Evolutionary conservation across 2,329 filamentous ascomycete genomes (phyloP), one percentile per base, ranked within the genome.

Genomic region (Chaetomiaceae sp.): DNA sequence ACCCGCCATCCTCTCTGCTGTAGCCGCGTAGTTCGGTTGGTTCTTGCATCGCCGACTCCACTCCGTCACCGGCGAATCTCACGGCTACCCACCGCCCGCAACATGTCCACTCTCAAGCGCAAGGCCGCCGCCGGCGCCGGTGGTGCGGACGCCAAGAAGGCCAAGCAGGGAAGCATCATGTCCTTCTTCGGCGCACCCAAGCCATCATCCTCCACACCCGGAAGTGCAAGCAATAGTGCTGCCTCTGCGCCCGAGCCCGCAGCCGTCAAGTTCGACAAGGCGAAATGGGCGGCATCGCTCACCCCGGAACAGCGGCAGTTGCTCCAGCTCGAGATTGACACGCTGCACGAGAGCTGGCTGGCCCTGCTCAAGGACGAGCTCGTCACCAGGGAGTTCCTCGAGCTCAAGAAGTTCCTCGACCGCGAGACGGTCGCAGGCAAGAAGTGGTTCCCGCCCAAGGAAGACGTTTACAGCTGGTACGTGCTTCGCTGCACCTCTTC

Each of bases 391-490:
- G 86, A 91, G 54, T 99, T 99, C 66, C 75, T 99, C 42, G 82
- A 88, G 2, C 72, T 99, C 60, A 99, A 99, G 77, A 79, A 80
- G 46, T 99, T 96, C 69, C 73, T 99, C 49, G 84, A 88, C 65
- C 80, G 80, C 49, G 94, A 99, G 73, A 80, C 85, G 48, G 79
- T 80, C 14, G 76, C 79, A 1, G 85, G 86, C 2, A 86, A 84
- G 71, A 91, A 86, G 65, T 81, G 95, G 61, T 99, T 95, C 64
- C 94, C 94, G 3, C 92, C 92, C 0, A 78, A 83, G 62, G 80
- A 90, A 59, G 92, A 99, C 64, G 84, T 99, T 11, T 99, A 99
- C 71, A 94, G 89, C 59, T 99, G 94, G 94, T 96, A 76, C 52
- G 78, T 11, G 1, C 63, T n/a, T 8, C 16, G n/a, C n/a, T 44